phyloP scores from a whole-genome alignment of 257 asterid species.

The Solanum microdontum region DNA sequence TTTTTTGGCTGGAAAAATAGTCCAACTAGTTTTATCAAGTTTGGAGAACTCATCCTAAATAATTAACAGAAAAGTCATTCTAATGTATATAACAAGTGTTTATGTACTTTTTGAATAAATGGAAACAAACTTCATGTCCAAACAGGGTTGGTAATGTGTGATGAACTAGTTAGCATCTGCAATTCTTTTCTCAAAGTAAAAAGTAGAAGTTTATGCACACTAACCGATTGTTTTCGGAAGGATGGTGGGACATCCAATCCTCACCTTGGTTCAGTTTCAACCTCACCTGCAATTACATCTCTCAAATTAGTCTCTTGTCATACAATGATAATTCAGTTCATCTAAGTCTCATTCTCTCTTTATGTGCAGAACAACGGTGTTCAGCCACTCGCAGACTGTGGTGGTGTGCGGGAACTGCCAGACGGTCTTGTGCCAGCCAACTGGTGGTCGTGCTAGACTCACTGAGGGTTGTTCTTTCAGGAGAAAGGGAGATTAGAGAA shows the following conservation, averaged over 20 bases:
- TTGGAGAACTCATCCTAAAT: background rate
- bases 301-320: background rate
- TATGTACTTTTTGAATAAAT: background rate
- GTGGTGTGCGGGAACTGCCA: conserved; percentile 32
- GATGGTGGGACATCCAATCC: background rate
- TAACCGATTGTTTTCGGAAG: background rate
- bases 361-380: conserved; percentile 19
- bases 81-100: background rate
- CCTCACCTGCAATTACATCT: background rate
- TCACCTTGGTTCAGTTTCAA: background rate
- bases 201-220: background rate
- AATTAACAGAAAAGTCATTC: background rate
- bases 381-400: conserved; percentile 27
- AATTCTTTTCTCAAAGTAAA: background rate
- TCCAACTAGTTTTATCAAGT: background rate
- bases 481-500: conserved; percentile 20
- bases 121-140: background rate
- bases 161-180: background rate
- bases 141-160: background rate
- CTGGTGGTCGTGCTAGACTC: conserved; percentile 26
- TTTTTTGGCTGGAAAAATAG: background rate
- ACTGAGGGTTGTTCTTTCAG: conserved; percentile 28
- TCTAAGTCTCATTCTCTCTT: background rate
- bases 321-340: background rate
- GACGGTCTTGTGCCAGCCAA: conserved; percentile 25